Evolutionary conservation across 148 eudicot species (phyloP), one percentile per base, ranked within the genome.

Genomic region (Chenopodium formosanum): DNA sequence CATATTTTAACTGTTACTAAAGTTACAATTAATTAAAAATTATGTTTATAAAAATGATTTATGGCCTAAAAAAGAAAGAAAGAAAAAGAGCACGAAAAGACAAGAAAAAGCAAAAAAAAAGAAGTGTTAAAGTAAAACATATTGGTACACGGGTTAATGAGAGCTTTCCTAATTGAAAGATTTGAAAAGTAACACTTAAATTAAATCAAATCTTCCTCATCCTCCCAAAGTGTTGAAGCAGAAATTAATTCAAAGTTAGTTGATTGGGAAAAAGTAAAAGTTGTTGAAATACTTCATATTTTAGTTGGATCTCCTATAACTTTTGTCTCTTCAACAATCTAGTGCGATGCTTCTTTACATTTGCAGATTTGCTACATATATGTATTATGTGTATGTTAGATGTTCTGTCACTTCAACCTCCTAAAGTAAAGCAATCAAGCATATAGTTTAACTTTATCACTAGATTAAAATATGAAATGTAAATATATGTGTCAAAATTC

Each of bases 211-310:
- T 23, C 23, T 2, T 23, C 72, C 10, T 27, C 44, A 40, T 40
- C 72, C n/a, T 46, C 44, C 37, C 56, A 78, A 78, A 64, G 63
- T 44, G 64, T 68, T 3, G 47, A 73, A 9, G 53, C 76, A 47
- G 56, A 77, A 66, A 78, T 53, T 79, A 47, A 48, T 74, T 62
- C 64, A 74, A 74, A 81, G 83, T 64, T 63, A 74, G 79, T 64
- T 63, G 78, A 73, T 74, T 19, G 65, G 65, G 34, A 65, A 65
- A 81, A 65, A 64, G 47, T 19, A 74, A 64, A 48, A 64, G 83
- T 65, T 81, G 83, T 46, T 81, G 78, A 32, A 19, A 22, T 52
- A 40, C 44, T 40, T 40, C 44, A 40, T 73, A 44, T 44, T 68
- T 58, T 71, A 72, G 83, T 69, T 63, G 40, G 56, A 46, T 73